Evolutionary conservation across 306 rosid genomes (phyloP).

Genomic region (Prunus mongolica): DNA sequence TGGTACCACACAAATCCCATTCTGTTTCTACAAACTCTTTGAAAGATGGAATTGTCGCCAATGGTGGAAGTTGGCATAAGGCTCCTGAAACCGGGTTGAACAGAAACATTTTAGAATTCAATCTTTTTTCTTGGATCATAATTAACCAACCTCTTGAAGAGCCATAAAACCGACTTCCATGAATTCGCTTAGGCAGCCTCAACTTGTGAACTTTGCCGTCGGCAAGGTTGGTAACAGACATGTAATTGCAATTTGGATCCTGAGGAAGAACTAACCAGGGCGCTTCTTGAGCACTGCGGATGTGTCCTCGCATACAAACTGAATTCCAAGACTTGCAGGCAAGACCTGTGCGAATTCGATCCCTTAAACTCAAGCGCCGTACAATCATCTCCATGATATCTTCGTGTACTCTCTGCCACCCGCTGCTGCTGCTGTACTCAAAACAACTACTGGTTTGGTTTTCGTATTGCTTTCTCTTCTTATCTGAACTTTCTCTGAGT

Average conservation of each 20-base stretch:
- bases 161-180: not conserved
- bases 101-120: not conserved
- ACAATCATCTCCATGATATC: not conserved
- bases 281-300: not conserved
- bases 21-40: not conserved
- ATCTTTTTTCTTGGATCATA: not conserved
- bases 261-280: not conserved
- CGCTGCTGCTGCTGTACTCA: no score
- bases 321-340: not conserved
- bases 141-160: not conserved
- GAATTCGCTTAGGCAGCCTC: not conserved
- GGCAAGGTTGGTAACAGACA: not conserved
- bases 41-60: not conserved
- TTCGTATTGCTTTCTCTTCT: not conserved
- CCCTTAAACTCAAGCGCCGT: not conserved
- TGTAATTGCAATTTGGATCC: not conserved
- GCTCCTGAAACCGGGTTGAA: not conserved
- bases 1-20: no score
- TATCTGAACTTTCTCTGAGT: no score
- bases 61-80: not conserved
- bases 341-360: not conserved
- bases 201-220: not conserved
- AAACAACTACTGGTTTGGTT: not conserved
- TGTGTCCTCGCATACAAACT: not conserved
- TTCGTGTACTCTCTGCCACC: not conserved